These are phyloP conservation scores for Calonectria fujianensis DNA, from an alignment of 2,329 filamentous ascomycete genomes.

Conservation along the genomic window DNA sequence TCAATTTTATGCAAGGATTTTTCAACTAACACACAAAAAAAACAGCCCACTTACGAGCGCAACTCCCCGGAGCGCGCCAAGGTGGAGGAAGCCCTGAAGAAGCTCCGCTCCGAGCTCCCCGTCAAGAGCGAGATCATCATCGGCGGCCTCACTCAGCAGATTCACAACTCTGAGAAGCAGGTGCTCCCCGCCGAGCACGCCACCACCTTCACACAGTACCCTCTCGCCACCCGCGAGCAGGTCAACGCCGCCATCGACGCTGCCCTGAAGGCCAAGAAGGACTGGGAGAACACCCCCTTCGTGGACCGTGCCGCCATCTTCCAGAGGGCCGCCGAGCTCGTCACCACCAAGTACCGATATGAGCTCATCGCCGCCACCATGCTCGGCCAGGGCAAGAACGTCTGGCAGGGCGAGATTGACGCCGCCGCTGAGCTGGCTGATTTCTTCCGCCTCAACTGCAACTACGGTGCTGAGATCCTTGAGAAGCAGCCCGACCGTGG, in stretches of 20 bases:
- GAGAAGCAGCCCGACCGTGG: slow-evolving; percentile 59
- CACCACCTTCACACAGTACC: slow-evolving; percentile 60
- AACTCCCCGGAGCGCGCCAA: slow-evolving; percentile 56
- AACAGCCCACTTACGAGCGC: slow-evolving; percentile 57
- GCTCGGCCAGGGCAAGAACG: slow-evolving; percentile 97
- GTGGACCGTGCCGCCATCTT: slow-evolving; percentile 94
- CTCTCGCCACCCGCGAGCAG: slow-evolving; percentile 57
- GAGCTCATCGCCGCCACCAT: slow-evolving; percentile 97
- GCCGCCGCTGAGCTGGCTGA: slow-evolving; percentile 93
- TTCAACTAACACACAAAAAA: background rate
- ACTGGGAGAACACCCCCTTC: slow-evolving; percentile 91
- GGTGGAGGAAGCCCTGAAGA: slow-evolving; percentile 56
- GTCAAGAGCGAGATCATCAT: slow-evolving; percentile 58
- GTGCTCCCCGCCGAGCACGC: slow-evolving; percentile 60
- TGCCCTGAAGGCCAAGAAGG: slow-evolving; percentile 86
- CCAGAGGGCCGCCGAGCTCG: slow-evolving; percentile 93
- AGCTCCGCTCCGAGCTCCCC: slow-evolving; percentile 57
- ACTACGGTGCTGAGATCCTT: slow-evolving; percentile 80
- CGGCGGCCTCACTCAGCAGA: slow-evolving; percentile 55
- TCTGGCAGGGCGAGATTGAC: slow-evolving; percentile 98
- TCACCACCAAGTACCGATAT: slow-evolving; percentile 94
- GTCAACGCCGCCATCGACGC: slow-evolving; percentile 81
- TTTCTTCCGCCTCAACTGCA: slow-evolving; percentile 94
- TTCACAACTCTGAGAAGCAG: slow-evolving; percentile 54
- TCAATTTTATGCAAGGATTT: background rate